Percentiles rank a stretch among this genome's conserved stretches.
Conservation (phyloP, 805 yeast genomes). For the Saccharomycopsis olivae region DNA sequence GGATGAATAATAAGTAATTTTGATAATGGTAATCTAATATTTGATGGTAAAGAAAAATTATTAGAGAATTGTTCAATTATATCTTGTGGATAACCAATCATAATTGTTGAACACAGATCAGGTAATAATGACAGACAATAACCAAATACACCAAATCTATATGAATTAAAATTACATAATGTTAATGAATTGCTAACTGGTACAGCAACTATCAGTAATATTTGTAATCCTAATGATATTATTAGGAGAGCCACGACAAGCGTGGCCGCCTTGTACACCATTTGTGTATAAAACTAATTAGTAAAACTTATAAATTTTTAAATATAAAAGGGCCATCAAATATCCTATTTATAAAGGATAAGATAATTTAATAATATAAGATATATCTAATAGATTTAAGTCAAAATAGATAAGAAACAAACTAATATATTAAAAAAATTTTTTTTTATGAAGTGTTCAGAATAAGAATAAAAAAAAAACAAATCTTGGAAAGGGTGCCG, state of each 20-base stretch:
- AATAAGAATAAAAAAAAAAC: too few species aligned
- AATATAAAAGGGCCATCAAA: too few species aligned
- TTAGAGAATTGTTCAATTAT: slow-evolving; percentile 26
- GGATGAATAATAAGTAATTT: slow-evolving; percentile 57
- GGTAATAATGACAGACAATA: slow-evolving; percentile 32
- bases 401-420: too few species aligned
- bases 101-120: slow-evolving; percentile 29
- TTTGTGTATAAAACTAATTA: too few species aligned
- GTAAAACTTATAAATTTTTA: too few species aligned
- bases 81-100: slow-evolving; percentile 33
- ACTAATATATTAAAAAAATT: too few species aligned
- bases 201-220: slow-evolving; percentile 47
- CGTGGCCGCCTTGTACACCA: slow-evolving; percentile 1
- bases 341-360: too few species aligned
- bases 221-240: slow-evolving; percentile 44
- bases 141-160: slow-evolving; percentile 62
- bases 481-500: too few species aligned
- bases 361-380: too few species aligned
- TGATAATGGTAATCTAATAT: slow-evolving; percentile 47
- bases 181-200: slow-evolving; percentile 44
- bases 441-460: too few species aligned
- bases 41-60: slow-evolving; percentile 41
- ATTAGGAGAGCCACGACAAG: not conserved
- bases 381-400: too few species aligned
- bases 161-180: slow-evolving; percentile 38